Base-by-base conservation (phyloP, 2,329 filamentous ascomycete genomes). In the Thermochaetoides dissita region DNA sequence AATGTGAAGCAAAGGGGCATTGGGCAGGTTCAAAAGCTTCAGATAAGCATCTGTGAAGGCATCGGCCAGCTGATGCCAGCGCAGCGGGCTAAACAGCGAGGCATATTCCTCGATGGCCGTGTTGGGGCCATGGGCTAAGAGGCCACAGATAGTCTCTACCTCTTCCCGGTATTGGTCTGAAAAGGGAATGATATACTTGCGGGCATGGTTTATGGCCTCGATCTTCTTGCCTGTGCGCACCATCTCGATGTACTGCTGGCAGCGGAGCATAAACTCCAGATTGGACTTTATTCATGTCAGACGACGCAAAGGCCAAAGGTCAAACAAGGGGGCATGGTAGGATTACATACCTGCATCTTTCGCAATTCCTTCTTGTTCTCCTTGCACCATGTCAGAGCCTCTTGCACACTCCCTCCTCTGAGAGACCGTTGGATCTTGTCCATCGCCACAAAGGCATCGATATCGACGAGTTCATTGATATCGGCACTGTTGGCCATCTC, bases 181-280 rank as follows among this genome's bases (percentile, higher is more conserved):
- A 54, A 82, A 85, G 2, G 79, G 74, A 10, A 78, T 69, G 29
- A 98, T 71, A 59, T 85, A 81, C 59, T 85, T 94, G 57, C 79
- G 81, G 28, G 87, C 87, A 63, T 96, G 84, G 24, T 70, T 60
- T 47, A 87, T 82, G 9, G 88, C 87, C 49, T 95, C 87, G 38
- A 78, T 63, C 36, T 83, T 68, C 55, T 81, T 86, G 6, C 64
- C 58, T 34, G 71, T 76, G 46, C 89, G 72, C 45, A 94, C 77
- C 46, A 96, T 71, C 62, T 96, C 91, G 53, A 96, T 88, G 59
- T 88, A 96, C 59, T 96, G 88, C 60, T 98, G 91, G 54, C 93
- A 72, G 9, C 91, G 80, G 36, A 98, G 73, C 69, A 94, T 85
- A 56, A 94, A 94, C 61, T 98, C 91, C 10, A 98, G 72, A 51